Conservation (phyloP, 2,329 filamentous ascomycete genomes). For the Alternaria sp. region DNA sequence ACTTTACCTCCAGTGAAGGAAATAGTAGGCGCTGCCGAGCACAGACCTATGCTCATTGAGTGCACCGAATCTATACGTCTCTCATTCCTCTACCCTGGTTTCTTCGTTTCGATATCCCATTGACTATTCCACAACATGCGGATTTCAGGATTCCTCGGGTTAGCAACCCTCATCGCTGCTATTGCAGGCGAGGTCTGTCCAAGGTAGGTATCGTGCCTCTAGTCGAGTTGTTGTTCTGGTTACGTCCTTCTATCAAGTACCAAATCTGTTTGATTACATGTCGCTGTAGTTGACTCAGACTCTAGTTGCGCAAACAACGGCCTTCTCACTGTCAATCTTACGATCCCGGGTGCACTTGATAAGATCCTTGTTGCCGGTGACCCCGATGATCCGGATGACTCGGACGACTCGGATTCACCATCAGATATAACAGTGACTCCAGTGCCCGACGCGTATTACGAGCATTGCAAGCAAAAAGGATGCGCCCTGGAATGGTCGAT, state of each 20-base stretch:
- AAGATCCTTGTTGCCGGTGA: background rate
- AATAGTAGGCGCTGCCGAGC: background rate
- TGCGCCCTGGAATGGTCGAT: constrained; percentile 20
- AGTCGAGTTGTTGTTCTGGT: background rate
- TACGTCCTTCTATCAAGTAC: background rate
- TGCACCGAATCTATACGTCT: background rate
- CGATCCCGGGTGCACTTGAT: background rate
- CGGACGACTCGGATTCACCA: background rate
- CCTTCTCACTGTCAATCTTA: background rate
- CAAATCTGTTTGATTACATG: background rate
- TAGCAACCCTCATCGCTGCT: background rate
- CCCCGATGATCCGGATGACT: background rate
- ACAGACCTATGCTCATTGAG: background rate
- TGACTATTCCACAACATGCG: background rate
- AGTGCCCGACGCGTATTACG: constrained; percentile 15
- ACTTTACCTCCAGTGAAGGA: background rate
- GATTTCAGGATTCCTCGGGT: background rate
- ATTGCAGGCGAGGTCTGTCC: background rate
- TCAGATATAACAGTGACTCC: background rate
- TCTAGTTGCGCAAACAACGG: background rate
- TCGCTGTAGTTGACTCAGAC: background rate
- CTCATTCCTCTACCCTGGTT: too few species aligned
- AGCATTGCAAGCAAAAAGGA: constrained; percentile 14
- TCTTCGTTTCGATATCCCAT: background rate
- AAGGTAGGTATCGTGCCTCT: background rate